phyloP scores from a whole-genome alignment of 768 basidiomycete genomes.

The Solioccasus polychromus region DNA sequence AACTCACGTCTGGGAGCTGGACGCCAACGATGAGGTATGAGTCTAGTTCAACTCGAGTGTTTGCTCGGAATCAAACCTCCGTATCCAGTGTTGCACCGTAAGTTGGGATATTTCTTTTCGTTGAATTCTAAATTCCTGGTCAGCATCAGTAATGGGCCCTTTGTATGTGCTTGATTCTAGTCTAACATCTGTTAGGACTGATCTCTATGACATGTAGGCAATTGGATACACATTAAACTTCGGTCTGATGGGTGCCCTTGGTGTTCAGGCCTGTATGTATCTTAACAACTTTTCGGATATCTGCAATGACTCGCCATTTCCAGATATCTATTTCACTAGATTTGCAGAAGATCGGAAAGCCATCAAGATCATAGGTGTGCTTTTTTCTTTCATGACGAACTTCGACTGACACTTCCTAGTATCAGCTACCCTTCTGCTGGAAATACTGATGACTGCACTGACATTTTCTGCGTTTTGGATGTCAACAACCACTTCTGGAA shows the following conservation, averaged over 20 bases:
- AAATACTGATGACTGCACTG: constrained; percentile 11
- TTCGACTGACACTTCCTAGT: constrained; percentile 6
- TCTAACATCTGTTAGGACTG: neutral
- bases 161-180: constrained; percentile 3
- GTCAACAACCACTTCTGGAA: too few relatives aligned
- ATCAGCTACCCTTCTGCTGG: constrained; percentile 11
- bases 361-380: constrained; percentile 15
- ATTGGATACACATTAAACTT: constrained; percentile 17
- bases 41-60: too few relatives aligned
- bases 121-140: too few relatives aligned
- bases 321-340: constrained; percentile 20
- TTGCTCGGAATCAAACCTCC: too few relatives aligned
- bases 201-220: neutral
- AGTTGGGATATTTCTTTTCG: too few relatives aligned
- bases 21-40: too few relatives aligned
- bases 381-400: accelerated
- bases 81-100: too few relatives aligned
- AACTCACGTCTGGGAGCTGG: too few relatives aligned
- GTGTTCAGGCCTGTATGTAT: constrained; percentile 15
- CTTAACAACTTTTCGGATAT: neutral
- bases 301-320: neutral
- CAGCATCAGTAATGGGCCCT: constrained; percentile 9
- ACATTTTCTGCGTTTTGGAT: constrained; percentile 14
- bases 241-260: constrained; percentile 13
- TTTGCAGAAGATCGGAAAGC: constrained; percentile 13